Conservation (phyloP, 371 early-diverging fungal species). For the Mortierella sp. region DNA sequence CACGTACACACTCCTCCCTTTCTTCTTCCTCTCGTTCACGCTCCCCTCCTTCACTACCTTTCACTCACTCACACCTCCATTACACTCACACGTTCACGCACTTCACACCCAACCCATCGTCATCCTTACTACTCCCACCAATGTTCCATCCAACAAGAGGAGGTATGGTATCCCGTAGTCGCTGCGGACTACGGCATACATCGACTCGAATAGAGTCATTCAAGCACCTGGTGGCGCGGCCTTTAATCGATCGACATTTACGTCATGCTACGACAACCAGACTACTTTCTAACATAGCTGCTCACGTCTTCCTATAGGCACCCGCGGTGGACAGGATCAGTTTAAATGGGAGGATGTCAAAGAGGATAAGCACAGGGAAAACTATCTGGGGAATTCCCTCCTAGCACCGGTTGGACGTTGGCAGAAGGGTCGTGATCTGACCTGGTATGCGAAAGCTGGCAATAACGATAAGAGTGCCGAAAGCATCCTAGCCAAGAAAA, state of each 20-base stretch:
- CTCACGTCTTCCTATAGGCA: conserved; percentile 50
- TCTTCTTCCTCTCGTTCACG: background rate
- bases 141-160: conserved; percentile 57
- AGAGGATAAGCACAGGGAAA: conserved; percentile 86
- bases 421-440: conserved; percentile 74
- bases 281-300: background rate
- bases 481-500: conserved; percentile 23
- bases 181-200: background rate
- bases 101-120: background rate
- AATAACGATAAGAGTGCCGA: conserved; percentile 45
- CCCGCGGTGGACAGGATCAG: conserved; percentile 74
- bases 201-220: background rate
- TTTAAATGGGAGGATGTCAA: conserved; percentile 74
- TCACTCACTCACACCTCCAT: background rate
- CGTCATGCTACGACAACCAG: background rate
- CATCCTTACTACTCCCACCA: background rate
- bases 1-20: background rate
- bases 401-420: conserved; percentile 85
- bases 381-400: conserved; percentile 88
- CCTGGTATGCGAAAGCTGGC: conserved; percentile 79
- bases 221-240: too few species aligned
- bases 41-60: background rate
- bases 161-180: conserved; percentile 4
- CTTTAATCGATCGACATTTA: too few species aligned
- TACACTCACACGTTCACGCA: background rate